phyloP scores from a whole-genome alignment of 2,329 filamentous ascomycete genomes.

The Pseudogymnoascus sp. region DNA sequence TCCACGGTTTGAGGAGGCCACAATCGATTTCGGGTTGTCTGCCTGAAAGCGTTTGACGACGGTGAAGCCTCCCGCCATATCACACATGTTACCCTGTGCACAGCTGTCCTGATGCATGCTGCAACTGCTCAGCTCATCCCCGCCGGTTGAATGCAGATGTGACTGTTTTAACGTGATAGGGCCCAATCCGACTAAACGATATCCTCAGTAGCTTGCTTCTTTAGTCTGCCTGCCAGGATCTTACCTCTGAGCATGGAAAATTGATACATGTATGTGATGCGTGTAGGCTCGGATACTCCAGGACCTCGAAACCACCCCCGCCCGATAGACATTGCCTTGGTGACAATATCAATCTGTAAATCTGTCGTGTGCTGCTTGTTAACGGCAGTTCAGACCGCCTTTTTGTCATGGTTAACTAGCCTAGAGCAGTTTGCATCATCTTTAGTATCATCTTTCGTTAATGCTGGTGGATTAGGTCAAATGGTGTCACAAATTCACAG shows the following conservation, averaged over 20 bases:
- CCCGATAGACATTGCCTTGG: not conserved
- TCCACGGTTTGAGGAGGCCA: not conserved
- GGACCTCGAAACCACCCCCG: not conserved
- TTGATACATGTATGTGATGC: not conserved
- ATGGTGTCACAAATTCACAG: not conserved
- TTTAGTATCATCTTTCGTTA: not conserved
- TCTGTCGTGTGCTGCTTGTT: not conserved
- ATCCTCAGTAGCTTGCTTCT: not conserved
- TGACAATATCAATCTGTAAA: not conserved
- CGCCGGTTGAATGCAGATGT: slow-evolving; percentile 3
- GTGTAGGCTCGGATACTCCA: not conserved
- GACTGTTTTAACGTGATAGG: not conserved
- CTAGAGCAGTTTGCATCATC: not conserved
- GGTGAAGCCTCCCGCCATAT: not conserved
- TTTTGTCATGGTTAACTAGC: slow-evolving; percentile 3
- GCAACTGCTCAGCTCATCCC: not conserved
- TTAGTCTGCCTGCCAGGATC: not conserved
- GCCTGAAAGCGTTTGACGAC: not conserved
- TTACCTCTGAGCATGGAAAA: not conserved
- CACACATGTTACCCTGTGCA: not conserved
- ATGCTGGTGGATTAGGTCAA: not conserved
- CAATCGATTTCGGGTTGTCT: not conserved
- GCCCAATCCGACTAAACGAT: slow-evolving; percentile 1
- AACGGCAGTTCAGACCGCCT: not conserved
- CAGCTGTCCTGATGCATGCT: not conserved